These are phyloP conservation scores for Ceratocystis ficicola DNA, from an alignment of 2,329 filamentous ascomycete species.

Conservation along the genomic window DNA sequence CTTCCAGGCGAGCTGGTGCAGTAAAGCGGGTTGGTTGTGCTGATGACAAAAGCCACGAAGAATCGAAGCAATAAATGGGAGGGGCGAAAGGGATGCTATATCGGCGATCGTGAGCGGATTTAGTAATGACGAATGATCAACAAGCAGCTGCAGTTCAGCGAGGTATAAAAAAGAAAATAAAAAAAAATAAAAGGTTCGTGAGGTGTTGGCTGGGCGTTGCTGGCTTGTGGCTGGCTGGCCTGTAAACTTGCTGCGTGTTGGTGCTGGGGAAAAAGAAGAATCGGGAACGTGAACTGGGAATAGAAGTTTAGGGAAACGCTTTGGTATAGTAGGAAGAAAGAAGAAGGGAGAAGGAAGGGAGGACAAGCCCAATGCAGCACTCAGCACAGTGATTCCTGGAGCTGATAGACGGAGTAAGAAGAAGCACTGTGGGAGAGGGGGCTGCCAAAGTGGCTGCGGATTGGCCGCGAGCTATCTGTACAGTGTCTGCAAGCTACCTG, in stretches of 20 bases:
- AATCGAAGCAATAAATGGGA: not conserved
- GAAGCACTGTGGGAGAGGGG: conserved; percentile 5
- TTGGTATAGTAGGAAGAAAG: not conserved
- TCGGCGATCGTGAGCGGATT: no score
- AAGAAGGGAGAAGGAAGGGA: conserved; percentile 7
- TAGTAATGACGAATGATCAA: no score
- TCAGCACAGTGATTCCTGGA: conserved; percentile 7
- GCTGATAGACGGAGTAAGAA: not conserved
- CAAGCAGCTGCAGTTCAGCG: no score
- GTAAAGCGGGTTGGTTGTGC: not conserved
- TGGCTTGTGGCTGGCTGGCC: no score
- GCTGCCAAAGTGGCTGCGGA: not conserved
- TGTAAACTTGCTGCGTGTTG: conserved; percentile 3
- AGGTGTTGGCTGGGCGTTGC: not conserved
- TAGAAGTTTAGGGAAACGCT: conserved; percentile 3
- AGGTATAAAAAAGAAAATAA: no score
- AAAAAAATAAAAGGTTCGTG: not conserved
- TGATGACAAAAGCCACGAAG: conserved; percentile 6
- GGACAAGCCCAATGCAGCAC: conserved; percentile 10
- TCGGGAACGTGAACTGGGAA: not conserved
- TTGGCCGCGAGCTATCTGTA: not conserved
- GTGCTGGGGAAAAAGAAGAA: not conserved
- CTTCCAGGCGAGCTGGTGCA: not conserved
- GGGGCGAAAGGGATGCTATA: no score
- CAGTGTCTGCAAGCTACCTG: no score